These are phyloP conservation scores for Scolecobasidium constrictum DNA, from an alignment of 2,329 filamentous ascomycete species.

Conservation along the genomic window DNA sequence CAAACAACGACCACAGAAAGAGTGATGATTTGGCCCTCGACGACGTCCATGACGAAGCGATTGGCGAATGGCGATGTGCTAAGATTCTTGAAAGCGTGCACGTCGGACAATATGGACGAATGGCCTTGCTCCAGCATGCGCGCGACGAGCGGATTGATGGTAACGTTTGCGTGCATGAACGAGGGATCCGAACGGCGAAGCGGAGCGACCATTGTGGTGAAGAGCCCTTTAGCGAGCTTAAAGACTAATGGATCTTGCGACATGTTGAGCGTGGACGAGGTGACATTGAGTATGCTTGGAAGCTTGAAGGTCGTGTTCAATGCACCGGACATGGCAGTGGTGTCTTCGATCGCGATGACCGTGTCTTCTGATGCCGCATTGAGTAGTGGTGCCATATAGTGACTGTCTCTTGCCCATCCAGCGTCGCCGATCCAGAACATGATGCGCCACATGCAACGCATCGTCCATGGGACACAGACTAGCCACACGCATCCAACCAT, in stretches of 20 bases:
- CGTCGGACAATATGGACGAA: slow-evolving; percentile 42
- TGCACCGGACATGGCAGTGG: neutral
- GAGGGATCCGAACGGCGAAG: slow-evolving; percentile 5
- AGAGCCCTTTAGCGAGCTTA: slow-evolving; percentile 33
- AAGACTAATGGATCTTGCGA: slow-evolving; percentile 35
- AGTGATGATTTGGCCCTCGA: slow-evolving; percentile 92
- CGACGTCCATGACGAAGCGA: slow-evolving; percentile 64
- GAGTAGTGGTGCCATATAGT: neutral
- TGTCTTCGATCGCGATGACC: neutral
- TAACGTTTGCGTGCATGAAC: slow-evolving; percentile 15
- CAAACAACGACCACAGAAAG: slow-evolving; percentile 85
- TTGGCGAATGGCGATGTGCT: slow-evolving; percentile 66
- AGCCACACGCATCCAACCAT: slow-evolving; percentile 84
- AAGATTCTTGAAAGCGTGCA: slow-evolving; percentile 41
- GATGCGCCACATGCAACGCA: slow-evolving; percentile 84
- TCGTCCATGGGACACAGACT: slow-evolving; percentile 75
- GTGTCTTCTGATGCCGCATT: neutral
- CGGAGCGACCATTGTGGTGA: slow-evolving; percentile 12
- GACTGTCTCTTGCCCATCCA: slow-evolving; percentile 40
- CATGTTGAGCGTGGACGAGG: slow-evolving; percentile 30
- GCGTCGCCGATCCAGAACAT: slow-evolving; percentile 91
- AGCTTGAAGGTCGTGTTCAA: neutral
- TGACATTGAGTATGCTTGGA: slow-evolving; percentile 14
- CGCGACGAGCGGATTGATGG: slow-evolving; percentile 19
- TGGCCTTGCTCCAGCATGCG: slow-evolving; percentile 14